Evolutionary conservation across 2,329 filamentous ascomycete species (phyloP).

Genomic region (Pseudopyrenochaeta lycopersici): DNA sequence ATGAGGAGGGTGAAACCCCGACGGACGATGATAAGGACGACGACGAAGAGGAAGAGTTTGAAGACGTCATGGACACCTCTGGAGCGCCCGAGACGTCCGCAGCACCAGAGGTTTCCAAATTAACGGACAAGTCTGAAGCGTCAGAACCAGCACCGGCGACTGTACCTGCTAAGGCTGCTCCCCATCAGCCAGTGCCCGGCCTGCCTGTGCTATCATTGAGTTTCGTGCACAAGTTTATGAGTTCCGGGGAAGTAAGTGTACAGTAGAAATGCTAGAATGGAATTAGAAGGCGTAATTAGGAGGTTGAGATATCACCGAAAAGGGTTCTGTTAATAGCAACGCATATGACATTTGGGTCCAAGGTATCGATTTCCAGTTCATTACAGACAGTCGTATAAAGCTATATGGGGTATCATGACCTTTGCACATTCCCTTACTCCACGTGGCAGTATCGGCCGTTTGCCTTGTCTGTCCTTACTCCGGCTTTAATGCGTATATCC

Average conservation of each 20-base stretch:
- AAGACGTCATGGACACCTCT: conserved; percentile 28
- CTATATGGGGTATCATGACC: not conserved
- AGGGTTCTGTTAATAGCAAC: not conserved
- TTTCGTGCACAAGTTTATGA: conserved; percentile 34
- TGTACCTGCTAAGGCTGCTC: conserved; percentile 10
- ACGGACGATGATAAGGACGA: conserved; percentile 18
- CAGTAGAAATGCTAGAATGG: conserved; percentile 1
- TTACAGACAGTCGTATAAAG: not conserved
- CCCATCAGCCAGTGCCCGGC: conserved; percentile 23
- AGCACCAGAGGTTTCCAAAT: not conserved
- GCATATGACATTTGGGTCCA: not conserved
- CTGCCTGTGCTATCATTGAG: conserved; percentile 32
- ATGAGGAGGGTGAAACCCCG: conserved; percentile 14
- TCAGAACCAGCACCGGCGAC: conserved; percentile 2
- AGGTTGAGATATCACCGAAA: conserved; percentile 1
- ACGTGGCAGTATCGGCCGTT: not conserved
- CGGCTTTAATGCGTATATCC: conserved; percentile 79
- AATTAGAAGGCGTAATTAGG: conserved; percentile 7
- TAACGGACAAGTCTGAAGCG: not conserved
- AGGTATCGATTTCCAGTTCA: not conserved
- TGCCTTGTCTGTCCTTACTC: conserved; percentile 18
- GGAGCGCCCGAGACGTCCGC: conserved; percentile 6
- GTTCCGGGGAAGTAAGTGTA: conserved; percentile 20
- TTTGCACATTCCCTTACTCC: not conserved
- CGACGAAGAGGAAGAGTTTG: conserved; percentile 28